Percentiles rank a stretch among this genome's conserved stretches.
These are phyloP conservation scores for Termitomyces sp. DNA, from an alignment of 768 basidiomycete genomes.

Conservation along the genomic window DNA sequence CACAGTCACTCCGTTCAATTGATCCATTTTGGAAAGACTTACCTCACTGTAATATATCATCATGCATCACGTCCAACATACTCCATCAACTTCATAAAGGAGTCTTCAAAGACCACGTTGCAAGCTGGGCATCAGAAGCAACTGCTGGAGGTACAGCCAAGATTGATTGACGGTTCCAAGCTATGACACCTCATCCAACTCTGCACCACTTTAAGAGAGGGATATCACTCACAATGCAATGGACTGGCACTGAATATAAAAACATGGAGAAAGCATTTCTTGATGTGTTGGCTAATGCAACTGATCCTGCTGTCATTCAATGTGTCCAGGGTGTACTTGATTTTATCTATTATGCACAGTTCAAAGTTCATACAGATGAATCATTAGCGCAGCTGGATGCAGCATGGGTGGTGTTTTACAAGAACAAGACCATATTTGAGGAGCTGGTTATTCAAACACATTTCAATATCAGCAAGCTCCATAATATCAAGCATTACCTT, in stretches of 20 bases:
- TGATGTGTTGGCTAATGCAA: conserved; percentile 23
- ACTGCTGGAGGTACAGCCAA: conserved; percentile 17
- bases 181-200: conserved; percentile 16
- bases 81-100: conserved; percentile 47
- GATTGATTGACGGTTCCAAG: conserved; percentile 27
- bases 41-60: conserved; percentile 32
- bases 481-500: conserved; percentile 24
- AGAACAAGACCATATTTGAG: conserved; percentile 25
- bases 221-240: conserved; percentile 31
- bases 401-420: conserved; percentile 24
- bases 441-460: conserved; percentile 19
- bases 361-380: conserved; percentile 20
- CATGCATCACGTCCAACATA: conserved; percentile 31
- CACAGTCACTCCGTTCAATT: conserved; percentile 7
- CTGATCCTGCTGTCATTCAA: conserved; percentile 18
- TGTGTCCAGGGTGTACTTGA: conserved; percentile 17
- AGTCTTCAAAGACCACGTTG: conserved; percentile 38
- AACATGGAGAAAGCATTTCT: conserved; percentile 31
- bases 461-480: conserved; percentile 35
- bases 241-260: conserved; percentile 36
- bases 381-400: conserved; percentile 20
- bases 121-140: conserved; percentile 24
- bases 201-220: conserved; percentile 37
- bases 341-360: conserved; percentile 28
- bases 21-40: too few relatives aligned